These are phyloP conservation scores for Amniculicola lignicola DNA, from an alignment of 495 filamentous ascomycete genomes.

Conservation along the genomic window DNA sequence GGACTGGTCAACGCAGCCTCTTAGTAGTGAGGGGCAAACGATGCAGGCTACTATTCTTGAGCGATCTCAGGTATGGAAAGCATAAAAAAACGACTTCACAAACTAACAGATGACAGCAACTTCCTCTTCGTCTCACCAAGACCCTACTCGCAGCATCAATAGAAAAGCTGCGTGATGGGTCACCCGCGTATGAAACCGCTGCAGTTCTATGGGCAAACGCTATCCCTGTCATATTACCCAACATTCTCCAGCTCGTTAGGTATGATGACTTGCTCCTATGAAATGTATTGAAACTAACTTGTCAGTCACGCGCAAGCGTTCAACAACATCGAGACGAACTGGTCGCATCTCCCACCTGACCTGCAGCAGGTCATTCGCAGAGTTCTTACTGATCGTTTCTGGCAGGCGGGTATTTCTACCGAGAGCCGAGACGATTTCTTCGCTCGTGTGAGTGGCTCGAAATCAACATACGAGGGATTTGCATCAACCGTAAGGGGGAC, in stretches of 20 bases:
- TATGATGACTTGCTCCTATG: slow-evolving; percentile 39
- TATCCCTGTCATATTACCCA: slow-evolving; percentile 79
- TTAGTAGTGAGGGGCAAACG: slow-evolving; percentile 75
- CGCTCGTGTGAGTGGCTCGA: slow-evolving; percentile 81
- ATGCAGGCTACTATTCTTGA: slow-evolving; percentile 73
- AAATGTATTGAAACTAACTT: slow-evolving; percentile 28
- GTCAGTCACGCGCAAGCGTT: slow-evolving; percentile 85
- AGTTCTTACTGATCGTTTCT: slow-evolving; percentile 92
- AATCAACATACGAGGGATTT: slow-evolving; percentile 84
- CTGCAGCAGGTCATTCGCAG: slow-evolving; percentile 73
- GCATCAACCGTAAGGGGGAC: slow-evolving; percentile 88
- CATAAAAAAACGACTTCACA: not conserved
- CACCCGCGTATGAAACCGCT: slow-evolving; percentile 64
- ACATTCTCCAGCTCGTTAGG: slow-evolving; percentile 80
- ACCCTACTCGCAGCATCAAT: slow-evolving; percentile 84
- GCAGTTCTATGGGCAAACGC: slow-evolving; percentile 77
- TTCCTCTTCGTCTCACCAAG: slow-evolving; percentile 84
- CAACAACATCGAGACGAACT: slow-evolving; percentile 73
- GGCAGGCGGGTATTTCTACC: slow-evolving; percentile 95
- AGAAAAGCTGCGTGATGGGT: slow-evolving; percentile 73
- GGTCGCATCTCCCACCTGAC: slow-evolving; percentile 73
- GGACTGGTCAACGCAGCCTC: slow-evolving; percentile 74
- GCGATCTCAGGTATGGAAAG: slow-evolving; percentile 59
- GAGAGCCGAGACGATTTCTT: slow-evolving; percentile 97
- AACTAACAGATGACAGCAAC: slow-evolving; percentile 44